Conservation (phyloP, 192 early-diverging fungal genomes). For the Backusella mclennaniae region DNA sequence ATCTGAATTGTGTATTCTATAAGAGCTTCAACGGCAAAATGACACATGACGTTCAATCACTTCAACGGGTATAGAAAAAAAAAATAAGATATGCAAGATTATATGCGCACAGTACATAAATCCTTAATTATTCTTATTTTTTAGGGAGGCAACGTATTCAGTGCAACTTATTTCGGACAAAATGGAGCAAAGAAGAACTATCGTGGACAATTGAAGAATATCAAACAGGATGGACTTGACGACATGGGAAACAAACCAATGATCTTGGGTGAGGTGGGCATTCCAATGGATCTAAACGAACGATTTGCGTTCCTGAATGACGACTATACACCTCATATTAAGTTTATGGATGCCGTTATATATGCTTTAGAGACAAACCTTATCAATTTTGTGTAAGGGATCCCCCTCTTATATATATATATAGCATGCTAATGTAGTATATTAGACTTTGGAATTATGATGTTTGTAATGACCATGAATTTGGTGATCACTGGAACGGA, state of each 20-base stretch:
- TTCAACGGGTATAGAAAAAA: conserved; percentile 54
- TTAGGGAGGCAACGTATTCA: conserved; percentile 70
- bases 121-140: conserved; percentile 3
- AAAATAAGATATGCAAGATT: background rate
- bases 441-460: conserved; percentile 84
- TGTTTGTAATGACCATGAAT: conserved; percentile 70
- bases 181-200: conserved; percentile 78
- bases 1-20: conserved; percentile 73
- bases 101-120: background rate
- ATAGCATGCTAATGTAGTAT: background rate
- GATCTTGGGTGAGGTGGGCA: conserved; percentile 80
- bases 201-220: conserved; percentile 65
- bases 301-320: conserved; percentile 66
- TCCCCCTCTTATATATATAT: background rate
- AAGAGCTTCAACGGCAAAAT: conserved; percentile 68
- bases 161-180: conserved; percentile 77
- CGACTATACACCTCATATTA: conserved; percentile 69
- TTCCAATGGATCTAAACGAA: conserved; percentile 87
- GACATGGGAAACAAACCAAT: conserved; percentile 65
- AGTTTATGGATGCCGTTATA: conserved; percentile 78
- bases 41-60: conserved; percentile 80
- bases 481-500: conserved; percentile 85
- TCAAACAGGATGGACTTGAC: conserved; percentile 54
- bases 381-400: conserved; percentile 69
- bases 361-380: conserved; percentile 70